Percentiles rank a stretch among this genome's conserved stretches.
Conservation (phyloP, 2,329 filamentous ascomycete genomes). For the Pyricularia grisea region DNA sequence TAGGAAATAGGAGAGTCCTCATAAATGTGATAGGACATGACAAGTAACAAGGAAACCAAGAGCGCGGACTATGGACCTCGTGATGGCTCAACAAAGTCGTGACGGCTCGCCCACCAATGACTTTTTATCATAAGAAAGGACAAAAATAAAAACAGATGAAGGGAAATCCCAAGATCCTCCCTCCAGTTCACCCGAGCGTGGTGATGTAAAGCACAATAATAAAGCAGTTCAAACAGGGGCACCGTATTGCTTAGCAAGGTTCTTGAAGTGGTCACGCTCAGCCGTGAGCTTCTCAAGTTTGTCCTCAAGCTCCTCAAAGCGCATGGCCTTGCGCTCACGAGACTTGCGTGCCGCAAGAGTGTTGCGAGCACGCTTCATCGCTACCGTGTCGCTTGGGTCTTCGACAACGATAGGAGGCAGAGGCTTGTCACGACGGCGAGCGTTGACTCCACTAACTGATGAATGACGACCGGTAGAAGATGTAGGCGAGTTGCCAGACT, state of each 20-base stretch:
- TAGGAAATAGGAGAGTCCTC: not conserved
- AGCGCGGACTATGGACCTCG: not conserved
- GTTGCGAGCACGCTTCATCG: conserved; percentile 88
- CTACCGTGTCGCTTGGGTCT: conserved; percentile 64
- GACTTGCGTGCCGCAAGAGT: conserved; percentile 91
- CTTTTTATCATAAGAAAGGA: not conserved
- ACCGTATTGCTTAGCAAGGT: conserved; percentile 25
- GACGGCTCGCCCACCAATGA: not conserved
- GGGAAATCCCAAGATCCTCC: conserved; percentile 8
- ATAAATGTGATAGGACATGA: not conserved
- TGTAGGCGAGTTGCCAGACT: conserved; percentile 36
- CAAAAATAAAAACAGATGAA: not conserved
- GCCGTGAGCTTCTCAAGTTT: conserved; percentile 58
- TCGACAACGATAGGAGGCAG: conserved; percentile 69
- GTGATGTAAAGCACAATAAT: conserved; percentile 9
- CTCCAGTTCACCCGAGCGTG: conserved; percentile 19
- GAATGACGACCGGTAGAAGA: conserved; percentile 48
- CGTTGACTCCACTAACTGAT: conserved; percentile 57
- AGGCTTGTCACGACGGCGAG: conserved; percentile 72
- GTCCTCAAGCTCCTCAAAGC: conserved; percentile 65
- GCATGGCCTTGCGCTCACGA: conserved; percentile 72
- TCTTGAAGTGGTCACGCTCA: conserved; percentile 59
- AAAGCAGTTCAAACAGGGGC: conserved; percentile 18
- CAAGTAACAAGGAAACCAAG: not conserved
- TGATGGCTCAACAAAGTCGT: not conserved